Evolutionary conservation across 345 rosid species (phyloP).

Genomic region (Mallotus nudiflorus): DNA sequence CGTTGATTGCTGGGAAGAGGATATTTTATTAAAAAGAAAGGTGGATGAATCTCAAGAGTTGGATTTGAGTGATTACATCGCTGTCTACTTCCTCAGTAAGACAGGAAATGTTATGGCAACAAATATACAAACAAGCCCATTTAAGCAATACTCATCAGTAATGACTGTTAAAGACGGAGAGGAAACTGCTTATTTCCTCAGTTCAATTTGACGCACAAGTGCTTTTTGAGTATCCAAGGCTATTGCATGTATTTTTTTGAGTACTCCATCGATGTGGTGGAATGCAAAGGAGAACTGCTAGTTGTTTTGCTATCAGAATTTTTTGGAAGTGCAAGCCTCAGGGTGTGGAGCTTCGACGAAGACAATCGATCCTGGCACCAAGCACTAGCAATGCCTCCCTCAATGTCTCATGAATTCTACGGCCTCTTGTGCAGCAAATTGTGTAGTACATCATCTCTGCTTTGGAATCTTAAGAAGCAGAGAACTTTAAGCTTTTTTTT

Average conservation of each 20-base stretch:
- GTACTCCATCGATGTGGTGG: conserved; percentile 84
- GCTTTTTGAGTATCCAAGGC: conserved; percentile 70
- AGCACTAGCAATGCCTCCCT: conserved; percentile 67
- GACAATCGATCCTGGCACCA: conserved; percentile 55
- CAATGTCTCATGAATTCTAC: conserved; percentile 75
- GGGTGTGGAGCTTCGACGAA: conserved; percentile 74
- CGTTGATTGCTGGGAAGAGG: conserved; percentile 57
- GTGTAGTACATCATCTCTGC: too few relatives aligned
- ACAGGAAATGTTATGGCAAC: conserved; percentile 77
- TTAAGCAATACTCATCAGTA: conserved; percentile 83
- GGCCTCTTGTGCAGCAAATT: too few relatives aligned
- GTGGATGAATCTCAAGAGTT: conserved; percentile 28
- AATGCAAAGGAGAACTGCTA: conserved; percentile 63
- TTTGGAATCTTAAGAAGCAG: too few relatives aligned
- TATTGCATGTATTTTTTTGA: conserved; percentile 64
- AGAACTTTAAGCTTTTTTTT: too few relatives aligned
- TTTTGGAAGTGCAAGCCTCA: conserved; percentile 70
- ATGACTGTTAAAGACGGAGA: conserved; percentile 46
- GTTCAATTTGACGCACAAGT: conserved; percentile 55
- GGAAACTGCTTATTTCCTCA: conserved; percentile 63
- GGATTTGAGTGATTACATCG: conserved; percentile 38
- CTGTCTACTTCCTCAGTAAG: conserved; percentile 79
- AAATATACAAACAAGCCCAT: conserved; percentile 74
- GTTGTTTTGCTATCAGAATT: conserved; percentile 78
- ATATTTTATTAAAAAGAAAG: conserved; percentile 40